Base-by-base conservation (phyloP, 805 yeast genomes). In the Teunomyces barrocoloradensis region DNA sequence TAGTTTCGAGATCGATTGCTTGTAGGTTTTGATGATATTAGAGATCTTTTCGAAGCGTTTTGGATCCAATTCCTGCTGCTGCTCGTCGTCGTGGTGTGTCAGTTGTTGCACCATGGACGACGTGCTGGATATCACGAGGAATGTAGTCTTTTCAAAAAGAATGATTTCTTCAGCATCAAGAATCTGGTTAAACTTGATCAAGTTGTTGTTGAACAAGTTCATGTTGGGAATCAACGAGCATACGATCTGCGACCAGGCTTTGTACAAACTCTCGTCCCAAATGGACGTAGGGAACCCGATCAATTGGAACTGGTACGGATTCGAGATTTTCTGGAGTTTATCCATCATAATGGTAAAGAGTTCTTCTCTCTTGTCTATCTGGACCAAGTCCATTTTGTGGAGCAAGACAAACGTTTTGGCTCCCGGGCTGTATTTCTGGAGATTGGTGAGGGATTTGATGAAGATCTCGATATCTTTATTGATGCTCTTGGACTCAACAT, bases 241-340 rank as follows among this genome's bases (percentile, higher is more conserved):
- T 30, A 94, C 97, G 50, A 94, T 92, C 43, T 84, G 87, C 2
- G 96, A 88, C 99, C 99, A 94, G 1, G 99, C 99, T 64, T 87
- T 91, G 65, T 92, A 94, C 49, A 92, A 73, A 59, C 92, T 83
- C 65, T 92, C 98, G 68, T 92, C 97, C 98, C 98, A 92, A 48
- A 92, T 92, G 1, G 96, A 88, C 0, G 98, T 94, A 5, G 97
- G 92, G 62, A 90, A 92, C 2, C 97, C 97, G 12, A 81, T 79
- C 39, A 89, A 71, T 40, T 80, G 73, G 67, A 89, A 89, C 49
- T 69, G 74, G 52, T 58, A 73, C 15, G 89, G 88, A 45, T 80
- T 74, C 3, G 96, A 85, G 12, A 88, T 85, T 42, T 81, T 83
- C 55, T 84, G 85, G 51, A 94, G 69, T 58, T 86, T 87, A 44